phyloP scores from a whole-genome alignment of 495 filamentous ascomycete species.

The Xylaria flabelliformis region DNA sequence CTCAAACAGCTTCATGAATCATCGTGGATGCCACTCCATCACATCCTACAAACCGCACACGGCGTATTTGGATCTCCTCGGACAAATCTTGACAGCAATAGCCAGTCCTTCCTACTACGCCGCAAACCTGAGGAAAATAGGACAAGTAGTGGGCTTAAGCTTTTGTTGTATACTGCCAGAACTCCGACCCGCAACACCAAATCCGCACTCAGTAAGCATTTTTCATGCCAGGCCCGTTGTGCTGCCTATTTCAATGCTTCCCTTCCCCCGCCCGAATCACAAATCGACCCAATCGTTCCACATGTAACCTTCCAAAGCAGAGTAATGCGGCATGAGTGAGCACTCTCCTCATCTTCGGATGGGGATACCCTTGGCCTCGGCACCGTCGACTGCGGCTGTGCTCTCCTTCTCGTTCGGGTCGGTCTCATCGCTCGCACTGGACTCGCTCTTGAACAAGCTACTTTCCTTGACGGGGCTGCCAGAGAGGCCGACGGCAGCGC shows the following conservation, averaged over 20 bases:
- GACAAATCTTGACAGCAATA: not conserved
- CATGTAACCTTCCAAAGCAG: not conserved
- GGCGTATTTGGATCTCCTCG: not conserved
- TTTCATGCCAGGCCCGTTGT: conserved; percentile 4
- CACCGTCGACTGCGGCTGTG: conserved; percentile 24
- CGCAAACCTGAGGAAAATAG: conserved; percentile 1
- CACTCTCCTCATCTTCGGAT: conserved; percentile 57
- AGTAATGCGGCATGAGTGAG: not conserved
- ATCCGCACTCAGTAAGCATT: not conserved
- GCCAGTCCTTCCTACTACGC: conserved; percentile 5
- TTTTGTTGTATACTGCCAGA: conserved; percentile 22
- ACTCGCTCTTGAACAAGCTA: conserved; percentile 79
- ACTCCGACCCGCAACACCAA: conserved; percentile 9
- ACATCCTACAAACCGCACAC: conserved; percentile 17
- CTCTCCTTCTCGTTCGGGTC: conserved; percentile 40
- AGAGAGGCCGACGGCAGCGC: conserved; percentile 50
- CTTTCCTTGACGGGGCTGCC: conserved; percentile 87
- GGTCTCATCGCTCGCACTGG: conserved; percentile 72
- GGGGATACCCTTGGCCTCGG: conserved; percentile 62
- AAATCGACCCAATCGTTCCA: not conserved
- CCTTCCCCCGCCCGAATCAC: not conserved
- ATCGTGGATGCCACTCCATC: conserved; percentile 12
- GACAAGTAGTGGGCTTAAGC: conserved; percentile 11
- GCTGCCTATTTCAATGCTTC: conserved; percentile 1
- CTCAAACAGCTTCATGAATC: conserved; percentile 20